Base-by-base conservation (phyloP, 2,329 filamentous ascomycete genomes). In the Leptographium lundbergii region DNA sequence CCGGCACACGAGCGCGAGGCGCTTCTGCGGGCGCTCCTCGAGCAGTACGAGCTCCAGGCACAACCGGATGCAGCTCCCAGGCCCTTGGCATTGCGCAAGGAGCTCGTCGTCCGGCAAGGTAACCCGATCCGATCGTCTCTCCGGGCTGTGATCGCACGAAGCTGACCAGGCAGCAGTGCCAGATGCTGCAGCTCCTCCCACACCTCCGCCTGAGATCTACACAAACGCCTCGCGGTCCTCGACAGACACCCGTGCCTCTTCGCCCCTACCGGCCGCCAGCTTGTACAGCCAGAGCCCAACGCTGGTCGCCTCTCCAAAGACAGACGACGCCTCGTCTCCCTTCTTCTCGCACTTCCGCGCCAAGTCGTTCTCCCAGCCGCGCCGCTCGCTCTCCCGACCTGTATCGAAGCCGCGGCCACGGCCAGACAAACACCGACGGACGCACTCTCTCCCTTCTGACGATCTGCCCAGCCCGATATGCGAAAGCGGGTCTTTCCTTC, bases 271-370 rank as follows among this genome's bases (percentile, higher is more conserved):
- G 22, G 11, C 14, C 5, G 24, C 17, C 7, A 32, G 22, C 11
- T 10, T n/a, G 25, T 22, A 14, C 29, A 54, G 51, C 51, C 51
- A 36, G 19, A 54, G 27, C 51, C 9, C 17, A 29, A 36, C 51
- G 2, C n/a, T 39, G 27, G 42, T 54, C 52, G 57, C 56, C 56
- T 57, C 52, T 54, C 60, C 54, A 50, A 25, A n/a, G 29, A 50
- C 60, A 56, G 29, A 62, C 58, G 76, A 74, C n/a, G 70, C 76
- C 39, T 79, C 77, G 0, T 78, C 77, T 3, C 76, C 75, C 9
- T 78, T 75, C 65, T 77, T 75, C 13, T 24, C 48, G 2, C 73
- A 73, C 59, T 71, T 74, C 17, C 77, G 75, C 47, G 70, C 77
- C 58, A 72, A 74, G 70, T 78, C 76, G 4, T 74, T 54, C 5